Evolutionary conservation across 345 rosid species (phyloP), one percentile per base, ranked within the genome.

Genomic region (Eucalyptus albens): DNA sequence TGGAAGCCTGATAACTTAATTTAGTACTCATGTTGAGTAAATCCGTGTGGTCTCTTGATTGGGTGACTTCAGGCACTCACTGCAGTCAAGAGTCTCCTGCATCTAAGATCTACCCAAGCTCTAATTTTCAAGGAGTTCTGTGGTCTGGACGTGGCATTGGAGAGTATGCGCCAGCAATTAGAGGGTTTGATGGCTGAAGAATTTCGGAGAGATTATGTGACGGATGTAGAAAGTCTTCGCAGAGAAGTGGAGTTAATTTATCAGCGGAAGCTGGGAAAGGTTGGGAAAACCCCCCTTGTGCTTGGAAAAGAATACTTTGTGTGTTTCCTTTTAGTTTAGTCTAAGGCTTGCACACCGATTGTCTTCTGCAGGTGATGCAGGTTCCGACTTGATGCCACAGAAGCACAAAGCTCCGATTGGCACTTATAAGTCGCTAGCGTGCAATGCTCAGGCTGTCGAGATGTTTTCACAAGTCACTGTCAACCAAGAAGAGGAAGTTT

Each of bases 1-100:
- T 37, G 83, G 83, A 37, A 37, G 45, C 45, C 27, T 37, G 47
- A 37, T 77, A 77, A 69, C 27, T 50, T 47, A 86, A 56, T 86
- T 86, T 47, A 86, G 50, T 53, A 19, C 45, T 51, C 60, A 31
- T 86, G 60, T 31, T n/a, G 29, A 86, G 56, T 26, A 31, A 86
- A 26, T n/a, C 62, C 12, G 12, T 37, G 83, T 77, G 15, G 15
- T 44, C 83, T 37, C 47, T 77, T 77, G 47, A 11, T 33, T 17
- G 27, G 42, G 27, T 77, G 42, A 53, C 89, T 90, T 10, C 95
- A 97, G 99, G 99, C 97, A 16, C 99, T 98, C 87, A 87, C 90
- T 59, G 97, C 97, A 55, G 93, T 96, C 91, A 95, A 94, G 94
- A 95, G 90, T 92, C 95, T 98, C 81, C 95, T 97, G 91, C 98